A percentile compares a stretch with the other conserved stretches of the same genome.
Evolutionary conservation across 441 rosid species (phyloP).

Genomic region (Lepidium campestre): DNA sequence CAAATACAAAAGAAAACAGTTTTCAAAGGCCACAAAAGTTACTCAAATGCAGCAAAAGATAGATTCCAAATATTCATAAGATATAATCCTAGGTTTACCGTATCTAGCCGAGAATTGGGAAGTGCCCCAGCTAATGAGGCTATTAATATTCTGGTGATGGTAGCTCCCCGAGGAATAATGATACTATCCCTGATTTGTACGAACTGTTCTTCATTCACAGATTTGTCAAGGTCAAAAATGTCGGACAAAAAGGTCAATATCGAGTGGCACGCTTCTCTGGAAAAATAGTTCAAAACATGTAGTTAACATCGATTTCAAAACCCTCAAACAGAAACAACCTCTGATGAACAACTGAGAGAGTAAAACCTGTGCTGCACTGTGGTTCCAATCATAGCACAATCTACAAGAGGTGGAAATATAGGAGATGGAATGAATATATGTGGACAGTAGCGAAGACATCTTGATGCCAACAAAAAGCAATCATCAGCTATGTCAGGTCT

Average conservation of each 20-base stretch:
- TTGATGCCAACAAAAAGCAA: conserved; percentile 91
- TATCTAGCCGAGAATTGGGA: conserved; percentile 88
- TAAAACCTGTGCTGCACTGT: conserved; percentile 92
- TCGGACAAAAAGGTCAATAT: conserved; percentile 91
- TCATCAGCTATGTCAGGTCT: conserved; percentile 98
- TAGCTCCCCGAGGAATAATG: conserved; percentile 82
- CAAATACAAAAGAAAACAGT: neutral
- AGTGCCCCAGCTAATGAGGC: conserved; percentile 95
- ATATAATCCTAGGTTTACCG: conserved; percentile 37
- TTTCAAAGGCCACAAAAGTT: neutral
- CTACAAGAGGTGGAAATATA: conserved; percentile 66
- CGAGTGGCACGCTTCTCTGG: conserved; percentile 96
- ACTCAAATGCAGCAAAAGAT: neutral
- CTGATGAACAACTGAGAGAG: neutral
- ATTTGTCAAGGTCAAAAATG: conserved; percentile 75
- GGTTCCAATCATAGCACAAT: conserved; percentile 80
- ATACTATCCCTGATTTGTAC: conserved; percentile 60
- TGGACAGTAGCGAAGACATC: conserved; percentile 97
- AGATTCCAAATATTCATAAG: neutral
- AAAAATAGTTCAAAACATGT: conserved; percentile 13
- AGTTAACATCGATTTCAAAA: conserved; percentile 1
- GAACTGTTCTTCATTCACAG: conserved; percentile 56
- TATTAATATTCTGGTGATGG: conserved; percentile 69
- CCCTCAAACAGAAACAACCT: neutral
- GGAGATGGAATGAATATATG: conserved; percentile 79